Evolutionary conservation across 768 basidiomycete genomes (phyloP).

Genomic region (Suillus luteus): DNA sequence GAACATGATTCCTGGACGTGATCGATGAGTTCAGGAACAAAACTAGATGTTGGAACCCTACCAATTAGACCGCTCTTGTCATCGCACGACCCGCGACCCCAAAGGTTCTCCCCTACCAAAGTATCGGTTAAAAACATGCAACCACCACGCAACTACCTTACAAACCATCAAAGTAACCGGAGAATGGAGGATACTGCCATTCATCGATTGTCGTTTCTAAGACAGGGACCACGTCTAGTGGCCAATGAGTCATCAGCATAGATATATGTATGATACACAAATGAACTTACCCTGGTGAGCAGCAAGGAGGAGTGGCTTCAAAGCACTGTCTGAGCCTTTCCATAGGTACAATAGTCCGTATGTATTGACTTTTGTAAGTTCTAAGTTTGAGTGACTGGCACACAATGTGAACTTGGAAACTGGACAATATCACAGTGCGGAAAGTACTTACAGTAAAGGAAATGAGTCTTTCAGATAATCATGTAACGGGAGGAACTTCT

Average conservation of each 20-base stretch:
- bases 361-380: slow-evolving; percentile 59
- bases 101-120: slow-evolving; percentile 49
- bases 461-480: slow-evolving; percentile 59
- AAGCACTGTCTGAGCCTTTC: slow-evolving; percentile 56
- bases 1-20: slow-evolving; percentile 1
- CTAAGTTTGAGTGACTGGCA: slow-evolving; percentile 48
- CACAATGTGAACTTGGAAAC: slow-evolving; percentile 25
- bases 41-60: slow-evolving; percentile 2
- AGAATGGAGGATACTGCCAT: slow-evolving; percentile 61
- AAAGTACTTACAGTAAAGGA: slow-evolving; percentile 52
- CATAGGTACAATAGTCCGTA: slow-evolving; percentile 77
- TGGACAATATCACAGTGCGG: slow-evolving; percentile 43
- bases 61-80: slow-evolving; percentile 66
- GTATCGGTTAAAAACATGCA: not conserved
- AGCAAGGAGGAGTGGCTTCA: slow-evolving; percentile 67
- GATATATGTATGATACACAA: not conserved
- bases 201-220: slow-evolving; percentile 48
- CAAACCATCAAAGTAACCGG: slow-evolving; percentile 55
- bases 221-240: slow-evolving; percentile 63
- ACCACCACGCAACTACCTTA: not conserved
- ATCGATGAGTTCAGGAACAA: not conserved
- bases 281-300: slow-evolving; percentile 56
- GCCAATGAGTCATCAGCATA: not conserved
- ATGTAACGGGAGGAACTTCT: slow-evolving; percentile 54
- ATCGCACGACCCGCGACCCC: slow-evolving; percentile 75